Conservation (phyloP, 495 filamentous ascomycete genomes). For the Penicillium coprophilum region DNA sequence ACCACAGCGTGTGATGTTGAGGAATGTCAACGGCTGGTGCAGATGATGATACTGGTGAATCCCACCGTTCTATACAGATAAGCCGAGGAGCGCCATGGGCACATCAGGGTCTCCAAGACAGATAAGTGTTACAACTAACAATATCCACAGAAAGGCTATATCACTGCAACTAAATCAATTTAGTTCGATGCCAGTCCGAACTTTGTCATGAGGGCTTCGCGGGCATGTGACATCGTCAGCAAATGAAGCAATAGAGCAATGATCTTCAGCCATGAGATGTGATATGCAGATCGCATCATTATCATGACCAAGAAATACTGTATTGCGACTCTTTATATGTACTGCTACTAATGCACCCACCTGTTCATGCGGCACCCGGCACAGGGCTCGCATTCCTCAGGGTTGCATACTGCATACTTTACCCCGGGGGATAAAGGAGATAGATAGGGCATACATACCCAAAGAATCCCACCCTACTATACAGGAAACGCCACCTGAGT, state of each 20-base stretch:
- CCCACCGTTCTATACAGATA: not conserved
- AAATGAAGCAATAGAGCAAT: not conserved
- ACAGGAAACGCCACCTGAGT: not conserved
- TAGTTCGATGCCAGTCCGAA: not conserved
- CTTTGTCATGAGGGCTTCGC: conserved; percentile 3
- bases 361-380: not conserved
- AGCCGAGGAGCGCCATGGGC: not conserved
- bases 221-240: conserved; percentile 9
- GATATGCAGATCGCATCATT: not conserved
- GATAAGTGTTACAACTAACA: not conserved
- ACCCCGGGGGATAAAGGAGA: conserved; percentile 4
- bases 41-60: not conserved
- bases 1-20: not conserved
- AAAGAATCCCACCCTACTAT: conserved; percentile 2
- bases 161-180: not conserved
- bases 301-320: not conserved
- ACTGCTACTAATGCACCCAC: not conserved
- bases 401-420: conserved; percentile 9
- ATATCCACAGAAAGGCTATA: not conserved
- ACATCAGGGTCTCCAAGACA: not conserved
- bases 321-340: not conserved
- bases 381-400: conserved; percentile 1
- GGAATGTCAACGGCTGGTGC: not conserved
- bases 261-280: not conserved
- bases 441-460: not conserved